Base-by-base conservation (phyloP, 106 monocot genomes). In the Narthecium ossifragum region DNA sequence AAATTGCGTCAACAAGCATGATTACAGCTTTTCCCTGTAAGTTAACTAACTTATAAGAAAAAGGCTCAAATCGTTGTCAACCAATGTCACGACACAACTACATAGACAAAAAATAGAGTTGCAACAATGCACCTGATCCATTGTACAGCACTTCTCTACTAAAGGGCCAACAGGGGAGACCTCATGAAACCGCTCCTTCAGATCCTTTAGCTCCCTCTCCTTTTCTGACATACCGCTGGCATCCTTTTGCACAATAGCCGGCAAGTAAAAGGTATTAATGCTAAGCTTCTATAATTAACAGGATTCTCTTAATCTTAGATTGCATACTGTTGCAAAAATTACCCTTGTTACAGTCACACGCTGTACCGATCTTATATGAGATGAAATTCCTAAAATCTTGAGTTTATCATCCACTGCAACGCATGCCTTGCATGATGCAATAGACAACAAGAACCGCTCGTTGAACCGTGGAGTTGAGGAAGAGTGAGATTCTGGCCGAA, bases 321-420 rank as follows among this genome's bases (percentile, higher is more conserved):
- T 43, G 1, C 43, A 43, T 17, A 43, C 14, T 43, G n/a, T n/a
- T n/a, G n/a, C 15, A 18, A 61, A 26, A 14, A 5, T 71, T 77
- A 77, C 98, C 87, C 91, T 74, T 20, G 64, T 63, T 55, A 84
- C 53, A 58, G 71, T 45, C 55, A 82, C 73, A 33, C 87, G 84
- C 31, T 68, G 51, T 37, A 98, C 66, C 48, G 75, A 75, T 76
- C 84, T 75, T 56, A 98, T 79, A 62, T 98, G 90, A 62, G 98
- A 84, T 57, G 98, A 98, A 66, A 98, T 87, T 29, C 84, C 87
- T 57, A 98, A 76, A 57, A 98, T 80, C 65, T 98, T 91, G 9
- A 98, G 79, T 55, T 98, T 91, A 61, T 98, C 98, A 76, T 98
- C 98, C 91, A 98, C 82, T 20, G 85, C 87, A 70, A 88, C 70